A percentile compares a stretch with the other conserved stretches of the same genome.
Conservation (phyloP, 164 flowering plant genomes). For the Taxillus chinensis region DNA sequence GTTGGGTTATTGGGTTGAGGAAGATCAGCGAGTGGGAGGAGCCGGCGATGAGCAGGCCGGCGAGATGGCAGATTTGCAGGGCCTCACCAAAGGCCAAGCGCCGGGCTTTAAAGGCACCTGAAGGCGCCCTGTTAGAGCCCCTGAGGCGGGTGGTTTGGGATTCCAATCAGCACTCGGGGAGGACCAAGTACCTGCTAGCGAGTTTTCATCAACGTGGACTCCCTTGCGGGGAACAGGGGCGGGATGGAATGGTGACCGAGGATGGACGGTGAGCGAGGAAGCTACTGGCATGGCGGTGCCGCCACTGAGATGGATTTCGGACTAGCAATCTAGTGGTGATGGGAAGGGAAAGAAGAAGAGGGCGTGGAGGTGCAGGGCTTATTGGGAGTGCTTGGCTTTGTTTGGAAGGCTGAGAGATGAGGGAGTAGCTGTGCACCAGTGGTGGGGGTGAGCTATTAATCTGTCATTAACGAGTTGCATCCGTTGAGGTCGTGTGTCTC, state of each 20-base stretch:
- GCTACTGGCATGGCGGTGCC: conserved; percentile 9
- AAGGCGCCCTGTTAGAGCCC: conserved; percentile 73
- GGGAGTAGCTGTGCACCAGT: conserved; percentile 91
- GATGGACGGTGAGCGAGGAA: conserved; percentile 27
- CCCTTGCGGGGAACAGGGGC: not conserved
- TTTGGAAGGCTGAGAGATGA: conserved; percentile 71
- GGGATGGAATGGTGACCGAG: conserved; percentile 48
- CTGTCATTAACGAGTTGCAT: no score
- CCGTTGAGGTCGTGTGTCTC: no score
- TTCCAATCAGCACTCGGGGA: conserved; percentile 26
- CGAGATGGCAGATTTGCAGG: conserved; percentile 10
- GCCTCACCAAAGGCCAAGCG: conserved; percentile 30
- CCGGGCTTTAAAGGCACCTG: conserved; percentile 47
- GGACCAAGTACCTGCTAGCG: conserved; percentile 57
- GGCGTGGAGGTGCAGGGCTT: conserved; percentile 41
- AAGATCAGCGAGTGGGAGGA: conserved; percentile 13
- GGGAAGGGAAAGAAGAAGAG: conserved; percentile 1
- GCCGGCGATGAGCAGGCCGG: not conserved
- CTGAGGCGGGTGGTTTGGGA: conserved; percentile 35
- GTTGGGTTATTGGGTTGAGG: conserved; percentile 44
- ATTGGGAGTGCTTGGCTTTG: conserved; percentile 87
- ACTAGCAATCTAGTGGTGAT: conserved; percentile 21
- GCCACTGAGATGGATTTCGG: conserved; percentile 31
- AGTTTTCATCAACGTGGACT: conserved; percentile 50
- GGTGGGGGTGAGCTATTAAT: conserved; percentile 54